Evolutionary conservation across 2,329 filamentous ascomycete genomes (phyloP).

Genomic region (Ceratocystis ficicola): DNA sequence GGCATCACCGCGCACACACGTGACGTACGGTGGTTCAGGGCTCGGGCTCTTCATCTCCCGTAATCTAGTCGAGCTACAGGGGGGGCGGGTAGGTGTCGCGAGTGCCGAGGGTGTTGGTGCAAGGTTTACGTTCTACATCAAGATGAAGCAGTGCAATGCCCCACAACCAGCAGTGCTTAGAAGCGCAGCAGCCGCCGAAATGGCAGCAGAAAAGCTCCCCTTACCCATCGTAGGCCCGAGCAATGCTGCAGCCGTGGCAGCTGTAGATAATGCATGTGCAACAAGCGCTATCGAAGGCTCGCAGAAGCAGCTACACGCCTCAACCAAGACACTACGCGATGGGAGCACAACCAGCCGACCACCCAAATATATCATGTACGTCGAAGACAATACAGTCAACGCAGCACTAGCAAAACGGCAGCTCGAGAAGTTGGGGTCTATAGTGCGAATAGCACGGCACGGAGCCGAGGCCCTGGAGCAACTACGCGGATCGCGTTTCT

Average conservation of each 20-base stretch:
- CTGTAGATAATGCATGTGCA: too few species aligned
- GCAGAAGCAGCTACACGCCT: too few species aligned
- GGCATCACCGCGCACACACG: constrained; percentile 55
- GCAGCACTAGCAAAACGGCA: constrained; percentile 52
- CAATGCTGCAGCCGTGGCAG: too few species aligned
- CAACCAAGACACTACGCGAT: too few species aligned
- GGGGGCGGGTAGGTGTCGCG: constrained; percentile 62
- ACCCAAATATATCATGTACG: constrained; percentile 47
- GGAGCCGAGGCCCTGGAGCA: constrained; percentile 50
- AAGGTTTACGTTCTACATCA: constrained; percentile 67
- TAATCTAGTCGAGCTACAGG: constrained; percentile 63
- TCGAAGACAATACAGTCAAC: constrained; percentile 58
- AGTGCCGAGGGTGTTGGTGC: constrained; percentile 56
- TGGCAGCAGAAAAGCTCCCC: too few species aligned
- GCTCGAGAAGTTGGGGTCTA: constrained; percentile 48
- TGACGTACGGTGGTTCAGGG: constrained; percentile 59
- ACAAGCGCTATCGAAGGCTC: too few species aligned
- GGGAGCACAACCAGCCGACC: constrained; percentile 26
- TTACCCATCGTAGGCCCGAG: too few species aligned
- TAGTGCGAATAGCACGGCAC: constrained; percentile 51
- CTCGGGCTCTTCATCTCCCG: constrained; percentile 65
- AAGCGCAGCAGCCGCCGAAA: too few species aligned
- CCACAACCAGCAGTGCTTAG: too few species aligned
- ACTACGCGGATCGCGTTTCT: constrained; percentile 44
- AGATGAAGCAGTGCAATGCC: constrained; percentile 43